These are phyloP conservation scores for Trametopsis cervina DNA, from an alignment of 768 basidiomycete species.

Conservation along the genomic window DNA sequence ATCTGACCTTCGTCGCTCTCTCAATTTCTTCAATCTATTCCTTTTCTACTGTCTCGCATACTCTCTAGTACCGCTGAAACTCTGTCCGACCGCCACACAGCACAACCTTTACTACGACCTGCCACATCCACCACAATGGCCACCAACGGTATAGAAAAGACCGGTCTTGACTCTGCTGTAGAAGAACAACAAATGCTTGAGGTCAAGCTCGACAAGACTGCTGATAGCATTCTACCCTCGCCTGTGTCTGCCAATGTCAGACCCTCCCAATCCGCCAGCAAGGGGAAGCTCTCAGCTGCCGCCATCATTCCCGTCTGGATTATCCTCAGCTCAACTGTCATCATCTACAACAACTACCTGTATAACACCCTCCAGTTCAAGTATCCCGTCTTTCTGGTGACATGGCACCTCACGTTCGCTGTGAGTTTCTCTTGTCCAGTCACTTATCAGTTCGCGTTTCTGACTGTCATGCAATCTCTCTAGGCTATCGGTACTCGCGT, in stretches of 20 bases:
- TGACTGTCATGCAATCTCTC: too few species aligned
- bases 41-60: background rate
- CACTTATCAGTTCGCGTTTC: background rate
- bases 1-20: constrained; percentile 14
- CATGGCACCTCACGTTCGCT: constrained; percentile 71
- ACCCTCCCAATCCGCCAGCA: constrained; percentile 23
- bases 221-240: constrained; percentile 49
- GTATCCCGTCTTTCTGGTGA: constrained; percentile 90
- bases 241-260: constrained; percentile 40
- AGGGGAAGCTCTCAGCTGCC: constrained; percentile 53
- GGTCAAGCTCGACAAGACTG: constrained; percentile 19
- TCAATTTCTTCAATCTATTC: constrained; percentile 7
- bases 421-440: constrained; percentile 22
- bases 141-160: constrained; percentile 20
- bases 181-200: constrained; percentile 19
- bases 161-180: constrained; percentile 39
- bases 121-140: constrained; percentile 4
- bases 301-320: constrained; percentile 93
- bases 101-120: background rate
- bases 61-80: background rate
- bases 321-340: constrained; percentile 78
- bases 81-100: too few species aligned
- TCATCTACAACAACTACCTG: constrained; percentile 92
- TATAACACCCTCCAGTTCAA: constrained; percentile 80
- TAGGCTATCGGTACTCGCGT: constrained; percentile 82